Evolutionary conservation across 768 basidiomycete species (phyloP), one percentile per base, ranked within the genome.

Genomic region (Mycena chlorophos): DNA sequence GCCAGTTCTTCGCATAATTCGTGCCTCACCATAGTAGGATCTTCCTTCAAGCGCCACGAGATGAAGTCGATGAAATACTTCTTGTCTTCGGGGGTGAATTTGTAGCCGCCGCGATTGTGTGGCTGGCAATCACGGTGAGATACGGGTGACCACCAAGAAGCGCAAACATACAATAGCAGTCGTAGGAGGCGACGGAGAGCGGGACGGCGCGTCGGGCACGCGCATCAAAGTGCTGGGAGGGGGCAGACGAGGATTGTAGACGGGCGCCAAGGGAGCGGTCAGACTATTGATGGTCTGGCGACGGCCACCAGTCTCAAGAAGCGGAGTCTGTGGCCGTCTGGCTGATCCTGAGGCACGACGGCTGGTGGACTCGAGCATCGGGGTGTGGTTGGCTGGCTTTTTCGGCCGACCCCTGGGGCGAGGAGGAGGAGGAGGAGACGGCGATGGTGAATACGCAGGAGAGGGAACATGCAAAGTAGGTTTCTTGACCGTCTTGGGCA

Each of bases 111-210:
- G 13, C 73, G 76, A 50, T 69, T 70, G 34, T 66, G 63, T 40
- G 72, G 74, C 60, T 62, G n/a, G 10, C 50, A 52, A 3, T 3
- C 6, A 23, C 5, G 22, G n/a, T 30, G 17, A 56, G 45, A n/a
- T 37, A 27, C 17, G 20, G 29, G 19, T 20, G 17, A 34, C 16
- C 47, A 50, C 26, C 5, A 19, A 19, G 13, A 23, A 16, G 8
- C 19, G 5, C n/a, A 37, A 16, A 53, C 57, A 6, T 50, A 62
- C 60, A 51, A 84, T 72, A 25, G 84, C 65, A 52, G 68, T 68
- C 8, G 76, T 78, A 5, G 88, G 88, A 22, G 88, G 88, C 2
- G 76, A 82, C 1, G 88, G 88, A n/a, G 84, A 83, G 43, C 86
- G 82, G 20, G 83, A 83, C 1, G 88, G 87, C 14, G 85, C 83